Evolutionary conservation across 1,139 yeast genomes (phyloP).

Genomic region (Nakaseomyces delphensis): DNA sequence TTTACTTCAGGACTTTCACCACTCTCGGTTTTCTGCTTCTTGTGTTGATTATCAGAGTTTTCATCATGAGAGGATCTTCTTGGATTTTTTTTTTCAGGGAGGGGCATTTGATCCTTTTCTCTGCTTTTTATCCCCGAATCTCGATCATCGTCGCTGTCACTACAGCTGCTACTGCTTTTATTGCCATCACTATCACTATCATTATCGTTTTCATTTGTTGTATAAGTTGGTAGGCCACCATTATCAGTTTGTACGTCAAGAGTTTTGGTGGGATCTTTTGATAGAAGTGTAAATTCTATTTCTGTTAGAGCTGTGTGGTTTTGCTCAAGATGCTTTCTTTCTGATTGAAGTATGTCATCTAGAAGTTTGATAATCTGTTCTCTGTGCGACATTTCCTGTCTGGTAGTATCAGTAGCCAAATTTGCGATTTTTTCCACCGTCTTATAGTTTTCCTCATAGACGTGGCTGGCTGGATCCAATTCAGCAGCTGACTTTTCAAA

Average conservation of each 20-base stretch:
- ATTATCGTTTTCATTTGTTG: slow-evolving; percentile 20
- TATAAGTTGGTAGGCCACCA: slow-evolving; percentile 25
- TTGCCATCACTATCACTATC: slow-evolving; percentile 17
- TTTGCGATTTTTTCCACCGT: slow-evolving; percentile 25
- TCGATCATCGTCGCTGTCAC: slow-evolving; percentile 10
- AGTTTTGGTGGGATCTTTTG: slow-evolving; percentile 22
- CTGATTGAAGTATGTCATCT: slow-evolving; percentile 17
- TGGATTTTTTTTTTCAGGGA: background rate
- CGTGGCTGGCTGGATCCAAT: slow-evolving; percentile 25
- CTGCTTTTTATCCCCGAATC: background rate
- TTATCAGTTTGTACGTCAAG: slow-evolving; percentile 12
- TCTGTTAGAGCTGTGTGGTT: slow-evolving; percentile 24
- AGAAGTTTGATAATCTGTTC: slow-evolving; percentile 15
- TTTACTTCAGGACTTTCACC: slow-evolving; percentile 7
- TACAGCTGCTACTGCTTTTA: slow-evolving; percentile 9
- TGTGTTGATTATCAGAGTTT: background rate
- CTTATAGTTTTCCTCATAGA: slow-evolving; percentile 25
- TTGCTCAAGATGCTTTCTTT: slow-evolving; percentile 17
- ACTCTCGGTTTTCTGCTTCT: background rate
- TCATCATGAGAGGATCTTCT: slow-evolving; percentile 4
- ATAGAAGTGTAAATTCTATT: slow-evolving; percentile 21
- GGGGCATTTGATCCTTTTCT: background rate
- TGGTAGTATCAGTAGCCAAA: slow-evolving; percentile 20
- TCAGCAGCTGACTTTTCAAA: slow-evolving; percentile 27
- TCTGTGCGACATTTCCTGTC: slow-evolving; percentile 19